Conservation (phyloP, 805 yeast species). For the Wickerhamomyces subpelliculosus region DNA sequence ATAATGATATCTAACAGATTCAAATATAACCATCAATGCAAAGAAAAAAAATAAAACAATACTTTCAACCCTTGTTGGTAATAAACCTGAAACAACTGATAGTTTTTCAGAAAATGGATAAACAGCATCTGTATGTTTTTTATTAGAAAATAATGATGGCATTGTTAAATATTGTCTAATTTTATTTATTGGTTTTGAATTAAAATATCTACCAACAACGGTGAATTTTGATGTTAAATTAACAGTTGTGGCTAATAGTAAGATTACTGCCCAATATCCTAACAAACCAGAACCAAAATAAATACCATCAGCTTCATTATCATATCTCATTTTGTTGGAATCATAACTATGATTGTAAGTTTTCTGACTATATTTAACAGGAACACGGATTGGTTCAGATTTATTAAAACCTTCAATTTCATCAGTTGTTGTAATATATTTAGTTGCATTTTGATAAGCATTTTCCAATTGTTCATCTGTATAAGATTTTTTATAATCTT, state of each 20-base stretch:
- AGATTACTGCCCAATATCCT: constrained; percentile 38
- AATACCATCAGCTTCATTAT: constrained; percentile 33
- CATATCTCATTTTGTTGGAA: constrained; percentile 20
- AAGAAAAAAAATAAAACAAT: constrained; percentile 28
- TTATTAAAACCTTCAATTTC: constrained; percentile 24
- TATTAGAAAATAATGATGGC: constrained; percentile 2
- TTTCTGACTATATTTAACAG: constrained; percentile 24
- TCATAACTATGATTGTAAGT: constrained; percentile 16
- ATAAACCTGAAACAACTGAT: constrained; percentile 23
- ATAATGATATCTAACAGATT: constrained; percentile 13
- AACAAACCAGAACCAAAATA: constrained; percentile 34
- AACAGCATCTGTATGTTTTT: constrained; percentile 2
- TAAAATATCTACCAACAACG: constrained; percentile 1
- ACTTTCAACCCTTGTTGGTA: constrained; percentile 21
- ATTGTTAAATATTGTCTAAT: constrained; percentile 3
- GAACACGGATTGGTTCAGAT: constrained; percentile 24
- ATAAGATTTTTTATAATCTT: constrained; percentile 11
- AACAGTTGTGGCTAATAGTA: constrained; percentile 30
- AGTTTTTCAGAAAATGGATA: constrained; percentile 42
- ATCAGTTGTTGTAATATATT: constrained; percentile 27
- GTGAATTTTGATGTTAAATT: constrained; percentile 1
- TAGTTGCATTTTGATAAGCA: constrained; percentile 34
- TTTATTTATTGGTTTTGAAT: not conserved
- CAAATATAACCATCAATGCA: constrained; percentile 12
- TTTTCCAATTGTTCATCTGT: constrained; percentile 26